Conservation (phyloP, 495 filamentous ascomycete genomes). For the Glonium stellatum region DNA sequence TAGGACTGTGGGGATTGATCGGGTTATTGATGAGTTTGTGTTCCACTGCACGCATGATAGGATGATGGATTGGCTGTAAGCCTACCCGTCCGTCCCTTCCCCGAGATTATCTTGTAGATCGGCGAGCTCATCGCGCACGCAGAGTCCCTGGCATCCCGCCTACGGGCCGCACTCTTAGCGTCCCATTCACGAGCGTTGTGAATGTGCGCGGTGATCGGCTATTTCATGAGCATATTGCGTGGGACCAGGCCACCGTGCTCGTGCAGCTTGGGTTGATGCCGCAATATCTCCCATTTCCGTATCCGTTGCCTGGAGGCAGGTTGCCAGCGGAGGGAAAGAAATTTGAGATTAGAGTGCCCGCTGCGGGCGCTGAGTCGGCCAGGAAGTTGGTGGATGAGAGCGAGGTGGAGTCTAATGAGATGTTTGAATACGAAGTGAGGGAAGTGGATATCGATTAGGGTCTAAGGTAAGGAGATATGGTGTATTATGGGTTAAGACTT, state of each 20-base stretch:
- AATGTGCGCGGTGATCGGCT: conserved; percentile 33
- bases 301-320: conserved; percentile 27
- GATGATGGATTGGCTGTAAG: conserved; percentile 33
- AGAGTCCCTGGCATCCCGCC: conserved; percentile 33
- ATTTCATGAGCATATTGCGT: conserved; percentile 35
- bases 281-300: conserved; percentile 32
- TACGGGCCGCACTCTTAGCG: conserved; percentile 28
- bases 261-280: conserved; percentile 31
- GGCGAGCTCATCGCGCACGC: not conserved
- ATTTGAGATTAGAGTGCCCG: conserved; percentile 47
- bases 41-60: conserved; percentile 32
- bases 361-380: conserved; percentile 27
- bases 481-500: too few relatives aligned
- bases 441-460: not conserved
- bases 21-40: conserved; percentile 36
- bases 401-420: conserved; percentile 17
- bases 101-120: not conserved
- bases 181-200: conserved; percentile 32
- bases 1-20: conserved; percentile 31
- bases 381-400: conserved; percentile 30
- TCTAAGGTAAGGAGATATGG: not conserved
- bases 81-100: not conserved
- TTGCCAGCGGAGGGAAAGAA: conserved; percentile 22
- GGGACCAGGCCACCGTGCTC: conserved; percentile 35
- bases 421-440: conserved; percentile 10